Conservation (phyloP, 805 yeast species). For the Dipodascopsis tothii region DNA sequence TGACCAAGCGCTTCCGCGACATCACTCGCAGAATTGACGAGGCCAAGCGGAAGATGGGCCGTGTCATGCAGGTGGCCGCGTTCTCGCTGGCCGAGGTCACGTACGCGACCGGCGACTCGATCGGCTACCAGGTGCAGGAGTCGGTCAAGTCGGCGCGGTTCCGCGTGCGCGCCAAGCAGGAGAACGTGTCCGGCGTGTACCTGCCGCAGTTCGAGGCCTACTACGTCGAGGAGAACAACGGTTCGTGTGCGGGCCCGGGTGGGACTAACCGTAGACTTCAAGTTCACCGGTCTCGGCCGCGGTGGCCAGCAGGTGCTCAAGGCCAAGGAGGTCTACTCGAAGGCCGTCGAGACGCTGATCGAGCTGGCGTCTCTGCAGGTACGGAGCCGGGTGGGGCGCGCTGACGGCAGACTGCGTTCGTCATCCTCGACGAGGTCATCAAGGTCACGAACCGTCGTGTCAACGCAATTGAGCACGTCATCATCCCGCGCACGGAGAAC, state of each 20-base stretch:
- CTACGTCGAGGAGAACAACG: conserved; percentile 71
- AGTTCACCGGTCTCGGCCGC: conserved; percentile 92
- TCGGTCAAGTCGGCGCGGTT: conserved; percentile 81
- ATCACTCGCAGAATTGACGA: conserved; percentile 90
- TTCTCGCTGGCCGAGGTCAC: conserved; percentile 95
- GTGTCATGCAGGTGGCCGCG: conserved; percentile 97
- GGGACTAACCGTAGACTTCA: conserved; percentile 50
- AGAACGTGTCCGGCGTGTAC: conserved; percentile 91
- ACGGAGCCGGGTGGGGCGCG: not conserved
- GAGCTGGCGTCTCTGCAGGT: conserved; percentile 73
- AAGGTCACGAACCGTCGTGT: conserved; percentile 97
- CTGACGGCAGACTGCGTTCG: conserved; percentile 75
- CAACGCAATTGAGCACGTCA: conserved; percentile 96
- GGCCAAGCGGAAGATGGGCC: conserved; percentile 93
- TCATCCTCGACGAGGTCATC: conserved; percentile 92
- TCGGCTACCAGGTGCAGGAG: conserved; percentile 92
- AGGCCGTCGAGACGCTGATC: conserved; percentile 93
- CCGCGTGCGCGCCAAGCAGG: conserved; percentile 84
- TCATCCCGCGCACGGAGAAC: conserved; percentile 95
- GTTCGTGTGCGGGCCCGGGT: conserved; percentile 3
- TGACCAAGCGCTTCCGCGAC: conserved; percentile 92
- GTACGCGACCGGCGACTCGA: conserved; percentile 94
- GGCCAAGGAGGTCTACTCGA: conserved; percentile 87
- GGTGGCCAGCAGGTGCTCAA: conserved; percentile 98
- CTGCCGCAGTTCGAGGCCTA: conserved; percentile 86